Percentiles rank a stretch among this genome's conserved stretches.
phyloP scores from a whole-genome alignment of 2,329 filamentous ascomycete genomes.

The Penicillium brevicompactum region DNA sequence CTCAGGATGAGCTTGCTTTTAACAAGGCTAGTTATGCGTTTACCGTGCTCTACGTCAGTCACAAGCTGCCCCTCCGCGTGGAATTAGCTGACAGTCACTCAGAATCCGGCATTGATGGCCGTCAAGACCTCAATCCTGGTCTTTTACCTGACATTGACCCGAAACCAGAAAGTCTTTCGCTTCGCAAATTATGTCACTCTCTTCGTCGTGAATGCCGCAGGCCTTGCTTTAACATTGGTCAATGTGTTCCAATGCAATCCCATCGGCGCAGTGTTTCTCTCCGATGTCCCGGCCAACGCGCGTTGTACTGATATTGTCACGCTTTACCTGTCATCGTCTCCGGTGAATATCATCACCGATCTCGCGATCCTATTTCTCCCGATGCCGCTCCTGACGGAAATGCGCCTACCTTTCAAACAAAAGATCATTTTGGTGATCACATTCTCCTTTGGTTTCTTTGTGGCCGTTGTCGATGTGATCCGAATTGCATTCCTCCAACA shows the following conservation, averaged over 20 bases:
- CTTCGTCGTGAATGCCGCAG: slow-evolving; percentile 75
- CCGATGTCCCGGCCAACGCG: slow-evolving; percentile 48
- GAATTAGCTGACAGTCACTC: slow-evolving; percentile 1
- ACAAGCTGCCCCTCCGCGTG: slow-evolving; percentile 1
- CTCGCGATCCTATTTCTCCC: slow-evolving; percentile 84
- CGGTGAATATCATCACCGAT: slow-evolving; percentile 90
- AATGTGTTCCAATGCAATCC: slow-evolving; percentile 87
- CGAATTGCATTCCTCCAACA: slow-evolving; percentile 87
- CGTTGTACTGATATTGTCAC: slow-evolving; percentile 64
- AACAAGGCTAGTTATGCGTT: slow-evolving; percentile 60
- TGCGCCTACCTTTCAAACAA: slow-evolving; percentile 81
- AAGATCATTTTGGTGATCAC: slow-evolving; percentile 86
- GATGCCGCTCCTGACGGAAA: slow-evolving; percentile 82
- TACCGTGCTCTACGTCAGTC: slow-evolving; percentile 60
- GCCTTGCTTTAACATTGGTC: slow-evolving; percentile 77
- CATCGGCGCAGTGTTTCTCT: slow-evolving; percentile 67
- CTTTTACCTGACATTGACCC: slow-evolving; percentile 83
- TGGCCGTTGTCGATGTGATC: slow-evolving; percentile 83
- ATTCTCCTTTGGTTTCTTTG: slow-evolving; percentile 84
- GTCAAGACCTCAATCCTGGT: slow-evolving; percentile 91
- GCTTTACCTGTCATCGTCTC: slow-evolving; percentile 72
- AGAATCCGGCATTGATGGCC: slow-evolving; percentile 88
- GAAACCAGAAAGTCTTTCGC: slow-evolving; percentile 74
- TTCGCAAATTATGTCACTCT: slow-evolving; percentile 81
- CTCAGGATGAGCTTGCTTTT: slow-evolving; percentile 32